Percentiles rank a stretch among this genome's conserved stretches.
Evolutionary conservation across 352 stramenopile species (phyloP).

Genomic region (Pythium apleroticum): DNA sequence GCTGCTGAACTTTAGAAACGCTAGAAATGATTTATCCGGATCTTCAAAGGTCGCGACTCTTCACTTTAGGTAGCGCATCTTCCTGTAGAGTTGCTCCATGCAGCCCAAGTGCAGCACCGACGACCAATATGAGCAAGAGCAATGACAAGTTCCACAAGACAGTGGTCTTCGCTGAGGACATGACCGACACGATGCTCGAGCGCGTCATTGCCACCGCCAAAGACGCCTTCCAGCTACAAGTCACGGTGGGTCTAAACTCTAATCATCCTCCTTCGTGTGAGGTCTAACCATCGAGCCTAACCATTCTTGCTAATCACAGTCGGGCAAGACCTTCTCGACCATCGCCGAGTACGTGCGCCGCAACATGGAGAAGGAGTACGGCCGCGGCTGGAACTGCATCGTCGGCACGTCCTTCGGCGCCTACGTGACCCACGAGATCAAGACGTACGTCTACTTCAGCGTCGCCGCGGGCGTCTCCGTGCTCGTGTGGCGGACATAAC

Average conservation of each 20-base stretch:
- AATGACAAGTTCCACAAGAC: constrained; percentile 90
- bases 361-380: constrained; percentile 93
- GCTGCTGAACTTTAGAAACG: background rate
- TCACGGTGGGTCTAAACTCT: constrained; percentile 43
- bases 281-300: background rate
- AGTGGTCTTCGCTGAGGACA: constrained; percentile 94
- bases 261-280: background rate
- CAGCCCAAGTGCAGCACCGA: background rate
- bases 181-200: constrained; percentile 93
- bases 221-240: constrained; percentile 91
- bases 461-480: constrained; percentile 91
- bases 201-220: constrained; percentile 87
- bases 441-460: constrained; percentile 95
- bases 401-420: constrained; percentile 91
- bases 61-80: background rate
- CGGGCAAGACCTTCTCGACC: constrained; percentile 91
- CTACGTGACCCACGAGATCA: constrained; percentile 95
- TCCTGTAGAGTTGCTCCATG: background rate
- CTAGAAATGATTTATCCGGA: background rate
- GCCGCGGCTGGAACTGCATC: constrained; percentile 92
- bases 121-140: constrained; percentile 43
- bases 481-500: constrained; percentile 88
- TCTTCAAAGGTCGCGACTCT: constrained; percentile 14
- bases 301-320: constrained; percentile 33
- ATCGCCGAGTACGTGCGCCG: constrained; percentile 90